A percentile compares a stretch with the other conserved stretches of the same genome.
These are phyloP conservation scores for Serendipita sp. DNA, from an alignment of 768 basidiomycete species.

Conservation along the genomic window DNA sequence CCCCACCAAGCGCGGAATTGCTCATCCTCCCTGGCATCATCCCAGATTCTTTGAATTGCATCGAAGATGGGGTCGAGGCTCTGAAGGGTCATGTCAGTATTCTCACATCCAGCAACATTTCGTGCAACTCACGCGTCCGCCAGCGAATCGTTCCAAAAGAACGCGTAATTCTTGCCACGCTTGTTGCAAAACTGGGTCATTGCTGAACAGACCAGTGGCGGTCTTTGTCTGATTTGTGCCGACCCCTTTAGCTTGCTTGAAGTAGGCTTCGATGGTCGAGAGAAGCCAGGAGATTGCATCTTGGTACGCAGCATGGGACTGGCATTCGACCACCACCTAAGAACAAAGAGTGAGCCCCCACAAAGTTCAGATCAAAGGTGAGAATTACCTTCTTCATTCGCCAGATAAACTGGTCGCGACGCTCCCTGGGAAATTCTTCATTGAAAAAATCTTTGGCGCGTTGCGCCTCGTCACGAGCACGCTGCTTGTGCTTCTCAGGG, in stretches of 20 bases:
- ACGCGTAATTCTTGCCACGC: constrained; percentile 53
- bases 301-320: constrained; percentile 83
- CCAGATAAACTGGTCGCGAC: constrained; percentile 86
- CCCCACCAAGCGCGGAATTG: constrained; percentile 63
- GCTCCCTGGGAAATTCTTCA: constrained; percentile 81
- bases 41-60: constrained; percentile 52
- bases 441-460: constrained; percentile 49
- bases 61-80: constrained; percentile 54
- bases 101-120: no score
- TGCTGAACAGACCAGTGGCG: constrained; percentile 18
- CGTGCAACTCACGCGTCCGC: constrained; percentile 22
- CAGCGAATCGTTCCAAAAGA: constrained; percentile 83
- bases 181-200: constrained; percentile 41
- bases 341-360: constrained; percentile 2
- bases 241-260: constrained; percentile 30
- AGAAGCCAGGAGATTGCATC: constrained; percentile 64
- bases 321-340: constrained; percentile 76
- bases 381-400: constrained; percentile 69
- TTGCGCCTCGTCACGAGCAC: constrained; percentile 35
- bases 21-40: constrained; percentile 58
- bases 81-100: constrained; percentile 11
- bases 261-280: constrained; percentile 45
- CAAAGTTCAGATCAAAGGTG: neutral
- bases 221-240: constrained; percentile 21
- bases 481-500: constrained; percentile 52